Conservation (phyloP, 2,329 filamentous ascomycete genomes). For the Diaporthe longicolla region DNA sequence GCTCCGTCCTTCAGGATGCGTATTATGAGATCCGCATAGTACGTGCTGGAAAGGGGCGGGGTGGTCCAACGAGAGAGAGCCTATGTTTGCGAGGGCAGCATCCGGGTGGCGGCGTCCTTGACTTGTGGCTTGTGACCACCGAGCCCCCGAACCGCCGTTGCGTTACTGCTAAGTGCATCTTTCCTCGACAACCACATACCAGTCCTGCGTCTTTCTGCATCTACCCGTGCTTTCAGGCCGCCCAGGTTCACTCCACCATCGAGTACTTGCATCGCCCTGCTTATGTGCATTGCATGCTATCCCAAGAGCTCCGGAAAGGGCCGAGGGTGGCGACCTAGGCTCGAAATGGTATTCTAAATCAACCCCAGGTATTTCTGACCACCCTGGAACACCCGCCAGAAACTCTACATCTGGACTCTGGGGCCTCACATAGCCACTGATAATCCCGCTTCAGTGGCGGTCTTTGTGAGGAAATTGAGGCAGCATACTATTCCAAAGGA, state of each 20-base stretch:
- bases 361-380: background rate
- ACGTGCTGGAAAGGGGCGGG: no score
- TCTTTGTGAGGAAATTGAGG: background rate
- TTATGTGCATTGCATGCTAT: slow-evolving; percentile 17
- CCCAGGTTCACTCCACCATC: slow-evolving; percentile 24
- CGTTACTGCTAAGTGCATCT: background rate
- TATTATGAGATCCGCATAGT: no score
- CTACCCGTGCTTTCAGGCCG: slow-evolving; percentile 11
- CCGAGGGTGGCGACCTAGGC: background rate
- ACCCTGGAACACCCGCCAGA: background rate
- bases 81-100: no score
- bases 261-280: slow-evolving; percentile 21
- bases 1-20: no score
- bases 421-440: background rate
- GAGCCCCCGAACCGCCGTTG: background rate
- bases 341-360: background rate
- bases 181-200: background rate
- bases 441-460: background rate
- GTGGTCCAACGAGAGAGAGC: no score
- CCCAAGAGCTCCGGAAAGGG: background rate
- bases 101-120: background rate
- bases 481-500: background rate
- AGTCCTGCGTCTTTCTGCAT: background rate
- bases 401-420: background rate
- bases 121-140: background rate